Conservation (phyloP, 164 flowering plant species). For the Chimonanthus salicifolius region DNA sequence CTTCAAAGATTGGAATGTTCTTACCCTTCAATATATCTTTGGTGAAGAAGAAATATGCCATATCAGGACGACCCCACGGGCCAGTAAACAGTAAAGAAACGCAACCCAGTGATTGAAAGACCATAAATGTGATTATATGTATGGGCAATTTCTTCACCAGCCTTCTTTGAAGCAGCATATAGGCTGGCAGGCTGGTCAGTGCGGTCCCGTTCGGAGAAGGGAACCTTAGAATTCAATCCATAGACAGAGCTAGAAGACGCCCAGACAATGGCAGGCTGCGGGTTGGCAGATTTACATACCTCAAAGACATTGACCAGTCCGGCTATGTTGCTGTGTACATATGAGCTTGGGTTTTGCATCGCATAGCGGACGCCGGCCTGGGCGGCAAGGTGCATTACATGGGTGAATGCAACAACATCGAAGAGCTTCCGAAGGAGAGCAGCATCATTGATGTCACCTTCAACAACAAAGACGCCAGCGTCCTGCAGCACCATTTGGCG, state of each 20-base stretch:
- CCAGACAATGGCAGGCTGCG: slow-evolving; percentile 94
- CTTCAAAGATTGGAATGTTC: slow-evolving; percentile 70
- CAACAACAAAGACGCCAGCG: slow-evolving; percentile 67
- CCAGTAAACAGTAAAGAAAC: slow-evolving; percentile 95
- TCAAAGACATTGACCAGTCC: slow-evolving; percentile 77
- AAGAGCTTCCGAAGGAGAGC: slow-evolving; percentile 62
- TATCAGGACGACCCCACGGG: slow-evolving; percentile 94
- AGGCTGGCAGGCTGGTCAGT: slow-evolving; percentile 95
- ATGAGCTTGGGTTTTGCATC: slow-evolving; percentile 83
- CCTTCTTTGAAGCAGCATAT: slow-evolving; percentile 94
- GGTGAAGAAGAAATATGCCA: slow-evolving; percentile 93
- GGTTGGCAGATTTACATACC: slow-evolving; percentile 72
- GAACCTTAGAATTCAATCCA: slow-evolving; percentile 79
- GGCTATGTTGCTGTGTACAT: slow-evolving; percentile 88
- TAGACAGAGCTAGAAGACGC: slow-evolving; percentile 89
- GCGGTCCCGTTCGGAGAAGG: slow-evolving; percentile 77
- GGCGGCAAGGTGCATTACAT: slow-evolving; percentile 94
- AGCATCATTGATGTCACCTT: slow-evolving; percentile 79
- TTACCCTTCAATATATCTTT: slow-evolving; percentile 80
- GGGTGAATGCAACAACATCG: slow-evolving; percentile 74
- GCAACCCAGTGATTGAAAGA: slow-evolving; percentile 77
- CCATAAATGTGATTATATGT: slow-evolving; percentile 87
- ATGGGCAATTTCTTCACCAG: slow-evolving; percentile 86
- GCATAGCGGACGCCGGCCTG: slow-evolving; percentile 97
- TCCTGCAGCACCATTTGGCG: slow-evolving; percentile 68